phyloP scores from a whole-genome alignment of 78 protist species.

The Parvularia atlantis region DNA sequence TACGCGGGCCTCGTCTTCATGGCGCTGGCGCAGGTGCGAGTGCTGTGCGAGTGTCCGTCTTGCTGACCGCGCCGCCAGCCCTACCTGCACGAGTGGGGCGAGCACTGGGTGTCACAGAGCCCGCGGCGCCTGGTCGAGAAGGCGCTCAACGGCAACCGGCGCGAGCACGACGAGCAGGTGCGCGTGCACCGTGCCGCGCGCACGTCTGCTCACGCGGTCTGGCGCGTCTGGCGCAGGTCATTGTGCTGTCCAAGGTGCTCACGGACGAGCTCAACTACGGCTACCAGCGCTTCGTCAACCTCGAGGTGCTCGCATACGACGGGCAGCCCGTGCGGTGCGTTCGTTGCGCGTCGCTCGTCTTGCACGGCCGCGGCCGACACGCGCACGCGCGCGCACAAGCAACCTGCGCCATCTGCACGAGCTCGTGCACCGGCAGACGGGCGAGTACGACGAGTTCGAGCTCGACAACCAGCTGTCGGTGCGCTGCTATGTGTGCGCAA shows the following conservation, averaged over 20 bases:
- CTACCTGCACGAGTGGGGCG: slow-evolving; percentile 39
- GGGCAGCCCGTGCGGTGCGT: neutral
- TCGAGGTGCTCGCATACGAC: neutral
- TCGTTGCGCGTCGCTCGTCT: neutral
- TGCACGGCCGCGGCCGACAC: neutral
- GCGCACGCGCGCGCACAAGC: neutral
- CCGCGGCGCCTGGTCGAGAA: slow-evolving; percentile 10
- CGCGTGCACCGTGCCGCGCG: neutral
- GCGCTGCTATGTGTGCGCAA: too few relatives aligned
- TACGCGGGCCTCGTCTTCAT: slow-evolving; percentile 46
- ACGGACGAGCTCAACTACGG: slow-evolving; percentile 15
- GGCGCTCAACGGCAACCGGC: neutral
- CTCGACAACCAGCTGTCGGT: slow-evolving; percentile 8
- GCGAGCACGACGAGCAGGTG: neutral
- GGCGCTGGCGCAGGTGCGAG: slow-evolving; percentile 19
- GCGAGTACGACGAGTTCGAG: slow-evolving; percentile 2
- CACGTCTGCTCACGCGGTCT: too few relatives aligned
- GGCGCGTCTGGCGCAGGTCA: slow-evolving; percentile 8
- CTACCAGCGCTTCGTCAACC: slow-evolving; percentile 1
- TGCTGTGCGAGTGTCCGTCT: too few relatives aligned
- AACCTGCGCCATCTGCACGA: neutral
- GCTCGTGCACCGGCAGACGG: neutral
- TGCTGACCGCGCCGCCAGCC: too few relatives aligned
- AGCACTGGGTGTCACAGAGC: slow-evolving; percentile 13
- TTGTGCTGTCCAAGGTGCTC: slow-evolving; percentile 18